These are phyloP conservation scores for Groenewaldozyma salmanticensis DNA, from an alignment of 805 yeast genomes.

Conservation along the genomic window DNA sequence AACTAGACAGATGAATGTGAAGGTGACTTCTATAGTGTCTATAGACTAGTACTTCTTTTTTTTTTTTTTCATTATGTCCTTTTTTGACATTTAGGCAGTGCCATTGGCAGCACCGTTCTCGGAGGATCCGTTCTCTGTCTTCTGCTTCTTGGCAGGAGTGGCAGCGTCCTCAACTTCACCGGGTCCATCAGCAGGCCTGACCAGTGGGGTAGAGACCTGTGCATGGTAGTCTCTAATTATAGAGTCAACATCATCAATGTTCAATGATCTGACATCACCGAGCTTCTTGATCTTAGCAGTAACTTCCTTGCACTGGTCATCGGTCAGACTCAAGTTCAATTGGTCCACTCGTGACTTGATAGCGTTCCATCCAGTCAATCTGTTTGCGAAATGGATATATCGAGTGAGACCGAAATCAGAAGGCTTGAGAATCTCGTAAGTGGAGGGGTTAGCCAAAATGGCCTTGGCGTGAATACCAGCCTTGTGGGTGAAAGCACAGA, in stretches of 20 bases:
- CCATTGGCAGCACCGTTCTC: conserved; percentile 2
- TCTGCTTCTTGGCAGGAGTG: conserved; percentile 18
- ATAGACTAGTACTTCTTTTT: no score
- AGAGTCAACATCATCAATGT: conserved; percentile 95
- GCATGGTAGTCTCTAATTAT: conserved; percentile 91
- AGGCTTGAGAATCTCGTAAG: conserved; percentile 95
- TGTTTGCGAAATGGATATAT: conserved; percentile 95
- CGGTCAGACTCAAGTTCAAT: conserved; percentile 79
- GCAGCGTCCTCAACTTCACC: conserved; percentile 13
- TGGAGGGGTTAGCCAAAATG: conserved; percentile 94
- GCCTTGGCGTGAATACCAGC: conserved; percentile 99
- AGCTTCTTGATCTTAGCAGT: conserved; percentile 85
- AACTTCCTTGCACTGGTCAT: conserved; percentile 90
- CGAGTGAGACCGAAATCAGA: conserved; percentile 91
- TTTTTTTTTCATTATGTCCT: no score
- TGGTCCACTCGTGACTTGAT: conserved; percentile 97
- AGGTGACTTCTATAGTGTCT: no score
- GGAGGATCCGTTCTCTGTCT: conserved; percentile 18
- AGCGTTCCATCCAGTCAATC: conserved; percentile 98
- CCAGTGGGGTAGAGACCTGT: conserved; percentile 30
- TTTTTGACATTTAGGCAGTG: no score
- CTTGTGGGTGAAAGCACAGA: conserved; percentile 98
- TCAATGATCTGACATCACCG: conserved; percentile 91
- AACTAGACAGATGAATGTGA: no score
- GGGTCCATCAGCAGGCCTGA: conserved; percentile 8